Evolutionary conservation across 192 early-diverging fungal genomes (phyloP), one percentile per base, ranked within the genome.

Genomic region (Diversispora eburnea): DNA sequence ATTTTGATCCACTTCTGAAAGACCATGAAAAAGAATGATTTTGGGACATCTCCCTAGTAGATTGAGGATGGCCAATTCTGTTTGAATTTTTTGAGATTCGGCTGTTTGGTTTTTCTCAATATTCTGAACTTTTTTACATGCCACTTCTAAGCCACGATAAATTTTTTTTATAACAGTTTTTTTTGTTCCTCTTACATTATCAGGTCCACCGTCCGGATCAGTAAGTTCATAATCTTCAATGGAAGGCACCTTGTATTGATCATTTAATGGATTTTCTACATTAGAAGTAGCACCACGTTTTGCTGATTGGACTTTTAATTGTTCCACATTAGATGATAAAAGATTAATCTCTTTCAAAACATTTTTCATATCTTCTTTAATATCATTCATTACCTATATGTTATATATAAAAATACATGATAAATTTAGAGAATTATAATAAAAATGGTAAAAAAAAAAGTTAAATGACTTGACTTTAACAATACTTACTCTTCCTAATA

Each of bases 1-100:
- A 15, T 13, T 0, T 25, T 43, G 20, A 17, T 68, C 49, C 15
- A 68, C 46, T 17, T 54, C n/a, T 5, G 67, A 20, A 22, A 54
- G 1, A 12, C 48, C 67, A 41, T 52, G 52, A 19, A 68, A 68
- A 20, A 39, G 33, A 17, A 68, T n/a, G 17, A 68, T 68, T n/a
- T 42, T 59, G 5, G 15, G 33, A 10, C 41, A 63, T 17, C 15
- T 41, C 3, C 51, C 9, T 52, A 52, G 10, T 52, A 17, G 3
- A 10, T 0, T 0, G 17, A 52, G 51, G 10, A 17, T 17, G 17
- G 9, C 51, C 51, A 52, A 52, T 52, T 52, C 51, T 3, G 17
- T 4, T 52, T 52, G 51, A 33, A 33, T 33, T 33, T 33, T 33
- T 2, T 33, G 25, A 33, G 25, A 33, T 33, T 33, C 25, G 25